Evolutionary conservation across 306 rosid species (phyloP), one percentile per base, ranked within the genome.

Genomic region (Clitoria ternatea): DNA sequence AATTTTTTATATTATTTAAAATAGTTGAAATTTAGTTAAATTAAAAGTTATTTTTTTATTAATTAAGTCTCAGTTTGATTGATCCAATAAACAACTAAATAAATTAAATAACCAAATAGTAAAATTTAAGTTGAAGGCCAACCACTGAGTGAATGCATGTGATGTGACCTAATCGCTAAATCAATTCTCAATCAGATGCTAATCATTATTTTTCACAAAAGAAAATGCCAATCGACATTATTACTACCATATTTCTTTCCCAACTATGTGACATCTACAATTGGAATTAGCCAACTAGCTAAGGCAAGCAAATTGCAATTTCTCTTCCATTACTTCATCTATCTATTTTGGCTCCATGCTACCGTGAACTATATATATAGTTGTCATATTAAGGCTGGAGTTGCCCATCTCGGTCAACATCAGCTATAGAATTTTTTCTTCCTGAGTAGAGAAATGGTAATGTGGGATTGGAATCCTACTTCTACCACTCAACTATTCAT

Each of bases 111-210:
- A n/a, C n/a, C n/a, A n/a, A n/a, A n/a, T n/a, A n/a, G n/a, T n/a
- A n/a, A n/a, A n/a, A n/a, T n/a, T n/a, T n/a, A n/a, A 6, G 6
- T 68, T 50, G 50, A 49, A 24, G 33, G 1, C 0, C 33, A 50
- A 35, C 27, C 62, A 33, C 24, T 35, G n/a, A 15, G n/a, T 39
- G 26, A 6, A 10, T 30, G 43, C 61, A 64, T 64, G 69, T 60
- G 69, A 57, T 64, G 69, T 60, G 69, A 57, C 59, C 59, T 30
- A 29, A n/a, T 45, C 5, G 24, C 20, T 60, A 36, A 13, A n/a
- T 30, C 36, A 44, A 13, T 43, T 62, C 69, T 62, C 69, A 63
- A 62, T 62, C 45, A 13, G 13, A 44, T 12, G 18, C 24, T 72
- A 59, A 59, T 56, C 68, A 55, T 55, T 55, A 7, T 55, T 54